Base-by-base conservation (phyloP, 345 rosid genomes). In the Punica granatum region DNA sequence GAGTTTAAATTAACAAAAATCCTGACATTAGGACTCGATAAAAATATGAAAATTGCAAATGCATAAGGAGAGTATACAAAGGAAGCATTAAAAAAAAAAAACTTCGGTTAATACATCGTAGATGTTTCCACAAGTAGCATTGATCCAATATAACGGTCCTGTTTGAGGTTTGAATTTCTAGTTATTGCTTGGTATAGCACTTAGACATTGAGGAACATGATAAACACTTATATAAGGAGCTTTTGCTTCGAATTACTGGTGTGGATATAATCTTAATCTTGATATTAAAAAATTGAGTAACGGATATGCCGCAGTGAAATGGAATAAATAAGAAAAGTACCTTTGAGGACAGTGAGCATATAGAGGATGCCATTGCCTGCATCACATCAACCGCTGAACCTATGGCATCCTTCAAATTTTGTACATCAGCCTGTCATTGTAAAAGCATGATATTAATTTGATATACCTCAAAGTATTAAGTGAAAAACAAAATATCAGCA, bases 321-420 rank as follows among this genome's bases (percentile, higher is more conserved):
- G 49, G 18, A 44, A 44, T 44, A 44, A 56, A 26, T 30, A 56
- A 26, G 34, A 6, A 56, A 56, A 26, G 15, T 56, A 91, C 99
- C 92, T 89, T 85, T 7, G 70, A 76, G 51, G 86, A 79, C 31
- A 84, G 73, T 34, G 73, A 82, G 82, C 85, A 91, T 77, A 91
- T 78, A n/a, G 91, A 88, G 63, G 95, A 89, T 44, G 85, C 85
- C 96, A 91, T 88, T 74, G 88, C 89, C 60, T 85, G 92, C 96
- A 91, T 89, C 36, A 80, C 86, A 75, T 89, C 95, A 67, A 88
- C 86, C 4, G 99, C 95, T 69, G 97, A 89, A 69, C 95, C 77
- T 67, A 89, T 79, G 67, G 90, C 96, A 84, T 94, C 84, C 83
- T 88, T 91, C 76, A 94, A 84, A 69, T 88, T 82, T 72, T 83